Evolutionary conservation across 345 rosid genomes (phyloP).

Genomic region (Triadica sebifera): DNA sequence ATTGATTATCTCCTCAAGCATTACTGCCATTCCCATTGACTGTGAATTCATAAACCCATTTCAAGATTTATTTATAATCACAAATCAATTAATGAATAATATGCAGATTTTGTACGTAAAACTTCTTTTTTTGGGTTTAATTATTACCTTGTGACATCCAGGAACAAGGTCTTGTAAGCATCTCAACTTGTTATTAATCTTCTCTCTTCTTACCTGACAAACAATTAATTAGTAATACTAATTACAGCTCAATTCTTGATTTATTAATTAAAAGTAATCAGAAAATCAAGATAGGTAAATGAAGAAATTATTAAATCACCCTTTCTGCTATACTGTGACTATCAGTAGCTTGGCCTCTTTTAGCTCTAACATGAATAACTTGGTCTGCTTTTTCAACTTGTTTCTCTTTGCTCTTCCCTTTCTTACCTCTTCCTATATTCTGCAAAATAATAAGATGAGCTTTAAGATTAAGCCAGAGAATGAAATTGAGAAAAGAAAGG

Average conservation of each 20-base stretch:
- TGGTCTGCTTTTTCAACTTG: conserved; percentile 13
- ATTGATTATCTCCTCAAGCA: conserved; percentile 36
- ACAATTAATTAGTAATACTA: background rate
- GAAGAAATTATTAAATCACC: conserved; percentile 21
- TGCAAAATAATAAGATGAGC: background rate
- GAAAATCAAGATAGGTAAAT: background rate
- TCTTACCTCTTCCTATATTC: conserved; percentile 13
- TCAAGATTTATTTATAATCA: background rate
- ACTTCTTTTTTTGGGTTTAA: background rate
- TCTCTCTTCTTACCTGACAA: conserved; percentile 33
- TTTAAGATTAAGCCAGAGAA: background rate
- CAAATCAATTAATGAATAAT: background rate
- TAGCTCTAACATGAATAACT: conserved; percentile 48
- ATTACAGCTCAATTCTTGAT: background rate
- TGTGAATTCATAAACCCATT: conserved; percentile 9
- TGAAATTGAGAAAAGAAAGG: background rate
- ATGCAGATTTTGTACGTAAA: background rate
- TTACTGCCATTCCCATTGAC: conserved; percentile 40
- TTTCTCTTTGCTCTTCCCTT: conserved; percentile 19
- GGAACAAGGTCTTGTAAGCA: conserved; percentile 34
- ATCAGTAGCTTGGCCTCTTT: conserved; percentile 72
- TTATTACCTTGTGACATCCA: conserved; percentile 31
- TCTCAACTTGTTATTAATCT: conserved; percentile 29
- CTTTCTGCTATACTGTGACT: conserved; percentile 64
- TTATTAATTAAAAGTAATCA: background rate